Evolutionary conservation across 257 asterid genomes (phyloP), one percentile per base, ranked within the genome.

Genomic region (Solanum tarapatanum): DNA sequence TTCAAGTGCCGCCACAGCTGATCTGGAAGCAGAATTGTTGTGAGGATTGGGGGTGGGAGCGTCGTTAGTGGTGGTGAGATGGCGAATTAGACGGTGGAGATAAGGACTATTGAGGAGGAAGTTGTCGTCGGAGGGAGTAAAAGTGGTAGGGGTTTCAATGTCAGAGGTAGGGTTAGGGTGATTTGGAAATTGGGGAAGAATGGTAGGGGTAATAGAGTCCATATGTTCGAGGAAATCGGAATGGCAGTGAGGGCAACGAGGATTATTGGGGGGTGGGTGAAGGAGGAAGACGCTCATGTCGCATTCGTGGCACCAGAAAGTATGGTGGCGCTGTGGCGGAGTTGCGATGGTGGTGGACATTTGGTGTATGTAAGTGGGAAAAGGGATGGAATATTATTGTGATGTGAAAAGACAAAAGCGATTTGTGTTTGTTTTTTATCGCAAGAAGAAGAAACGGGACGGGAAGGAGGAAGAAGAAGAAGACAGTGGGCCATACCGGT

Each of bases 221-320:
- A 94, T 95, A 87, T 91, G 95, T 41, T 95, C 98, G 68, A 95
- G 96, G 84, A 95, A 89, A 90, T 93, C 94, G 87, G 89, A 94
- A 88, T 91, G 96, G 93, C 98, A 95, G 94, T 94, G 95, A 79
- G 98, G 99, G 93, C 98, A 95, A 77, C 91, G 93, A 86, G 93
- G 97, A 86, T 98, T 94, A 86, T 88, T 84, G 23, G 95, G 91
- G 82, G 92, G 89, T 13, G 88, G 88, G 24, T 66, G 87, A 86
- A 70, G 94, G 35, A 93, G 92, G 90, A 94, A 94, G 94, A 96
- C 92, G 90, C 95, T 92, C 98, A 93, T 96, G 94, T 94, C 98
- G 89, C 99, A 96, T 39, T 94, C 93, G 93, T 96, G 96, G 90
- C 99, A 95, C 98, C 98, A 96, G 90, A 91, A 94, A 76, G 95